Conservation (phyloP, 768 basidiomycete species). For the Pleurotus pulmonarius region DNA sequence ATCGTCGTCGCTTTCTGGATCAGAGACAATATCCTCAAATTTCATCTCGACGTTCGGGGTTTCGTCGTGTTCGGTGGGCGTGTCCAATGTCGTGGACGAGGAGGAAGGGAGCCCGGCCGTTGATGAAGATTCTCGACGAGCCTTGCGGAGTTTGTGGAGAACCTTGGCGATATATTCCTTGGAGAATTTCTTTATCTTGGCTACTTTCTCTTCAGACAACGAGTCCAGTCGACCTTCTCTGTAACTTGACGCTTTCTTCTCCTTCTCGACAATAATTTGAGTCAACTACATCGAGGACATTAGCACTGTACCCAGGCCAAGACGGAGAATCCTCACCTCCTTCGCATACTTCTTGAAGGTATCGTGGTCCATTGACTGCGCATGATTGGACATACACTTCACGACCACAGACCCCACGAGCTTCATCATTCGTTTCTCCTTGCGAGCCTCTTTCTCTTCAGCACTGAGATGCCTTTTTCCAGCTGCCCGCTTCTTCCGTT, state of each 20-base stretch:
- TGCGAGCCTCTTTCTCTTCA: constrained; percentile 61
- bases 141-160: constrained; percentile 62
- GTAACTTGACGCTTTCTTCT: constrained; percentile 86
- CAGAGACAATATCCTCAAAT: constrained; percentile 39
- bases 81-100: constrained; percentile 32
- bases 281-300: constrained; percentile 56
- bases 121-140: constrained; percentile 21
- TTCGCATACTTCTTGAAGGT: constrained; percentile 94
- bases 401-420: constrained; percentile 90
- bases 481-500: constrained; percentile 31
- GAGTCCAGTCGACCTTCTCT: constrained; percentile 67
- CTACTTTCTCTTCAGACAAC: constrained; percentile 81
- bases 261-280: constrained; percentile 84
- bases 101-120: constrained; percentile 27
- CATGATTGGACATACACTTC: constrained; percentile 88
- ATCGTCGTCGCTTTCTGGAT: constrained; percentile 30
- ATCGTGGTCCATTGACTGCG: constrained; percentile 69
- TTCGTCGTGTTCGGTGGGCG: constrained; percentile 37
- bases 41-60: constrained; percentile 30
- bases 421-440: constrained; percentile 81
- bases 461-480: constrained; percentile 40
- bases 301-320: constrained; percentile 1
- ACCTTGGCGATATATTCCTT: constrained; percentile 90
- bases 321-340: constrained; percentile 54
- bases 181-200: constrained; percentile 89